These are phyloP conservation scores for Cladochytrium replicatum DNA, from an alignment of 192 early-diverging fungal genomes.

Conservation along the genomic window DNA sequence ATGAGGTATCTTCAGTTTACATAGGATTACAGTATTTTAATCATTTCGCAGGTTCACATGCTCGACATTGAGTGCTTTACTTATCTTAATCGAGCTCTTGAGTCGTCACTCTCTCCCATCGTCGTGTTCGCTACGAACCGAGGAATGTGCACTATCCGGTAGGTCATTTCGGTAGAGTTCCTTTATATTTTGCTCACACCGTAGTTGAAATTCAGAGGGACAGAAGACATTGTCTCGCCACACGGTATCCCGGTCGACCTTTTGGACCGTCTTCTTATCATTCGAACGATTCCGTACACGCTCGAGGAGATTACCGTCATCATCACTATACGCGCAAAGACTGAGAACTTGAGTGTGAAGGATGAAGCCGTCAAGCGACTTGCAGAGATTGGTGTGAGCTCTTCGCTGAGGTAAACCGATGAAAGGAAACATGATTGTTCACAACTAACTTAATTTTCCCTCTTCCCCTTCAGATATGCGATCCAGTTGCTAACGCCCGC, in stretches of 20 bases:
- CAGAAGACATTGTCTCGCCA: conserved; percentile 36
- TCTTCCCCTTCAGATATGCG: conserved; percentile 52
- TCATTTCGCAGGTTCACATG: conserved; percentile 75
- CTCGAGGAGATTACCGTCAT: conserved; percentile 80
- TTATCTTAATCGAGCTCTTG: conserved; percentile 94
- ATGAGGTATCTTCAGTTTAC: conserved; percentile 58
- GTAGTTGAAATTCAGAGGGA: conserved; percentile 18
- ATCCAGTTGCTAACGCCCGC: conserved; percentile 93
- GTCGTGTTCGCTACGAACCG: conserved; percentile 98
- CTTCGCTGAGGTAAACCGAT: conserved; percentile 84
- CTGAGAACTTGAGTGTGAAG: conserved; percentile 88
- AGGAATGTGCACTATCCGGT: conserved; percentile 79
- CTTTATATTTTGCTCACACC: conserved; percentile 55
- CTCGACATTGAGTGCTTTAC: conserved; percentile 99
- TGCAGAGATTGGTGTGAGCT: conserved; percentile 84
- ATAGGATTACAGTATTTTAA: conserved; percentile 1
- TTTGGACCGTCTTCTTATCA: conserved; percentile 89
- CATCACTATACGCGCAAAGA: conserved; percentile 79
- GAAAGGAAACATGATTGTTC: background rate
- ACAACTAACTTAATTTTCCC: conserved; percentile 1
- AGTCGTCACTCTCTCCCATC: conserved; percentile 90
- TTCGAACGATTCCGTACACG: conserved; percentile 81
- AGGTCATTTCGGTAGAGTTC: conserved; percentile 74
- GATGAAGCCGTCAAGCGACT: conserved; percentile 77
- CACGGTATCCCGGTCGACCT: conserved; percentile 97